Evolutionary conservation across 257 asterid genomes (phyloP), one percentile per base, ranked within the genome.

Genomic region (Plantago major): DNA sequence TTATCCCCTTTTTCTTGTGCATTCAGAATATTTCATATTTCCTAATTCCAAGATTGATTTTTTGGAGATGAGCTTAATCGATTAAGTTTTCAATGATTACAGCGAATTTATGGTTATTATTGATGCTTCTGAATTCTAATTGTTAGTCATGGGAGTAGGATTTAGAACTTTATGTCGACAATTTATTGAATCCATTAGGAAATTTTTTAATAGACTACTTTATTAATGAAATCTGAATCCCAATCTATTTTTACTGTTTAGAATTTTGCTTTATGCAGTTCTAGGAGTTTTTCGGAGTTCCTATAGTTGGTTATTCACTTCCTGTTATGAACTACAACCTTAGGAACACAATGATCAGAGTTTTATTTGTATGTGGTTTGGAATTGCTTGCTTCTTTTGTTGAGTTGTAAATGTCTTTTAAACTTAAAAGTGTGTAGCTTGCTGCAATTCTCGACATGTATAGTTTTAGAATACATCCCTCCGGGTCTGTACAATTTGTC

Each of bases 81-180:
- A 33, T 33, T 33, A 33, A 5, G 16, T 3, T 42, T 55, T 68
- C 17, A 58, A 65, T 69, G 53, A 65, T 66, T 47, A 33, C 17
- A 11, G 40, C 28, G 26, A 22, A 6, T 11, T 64, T 15, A 22
- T 44, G 3, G 19, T 10, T 26, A 40, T 13, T 12, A 12, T 37
- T 6, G 11, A 38, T 62, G 9, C 37, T 42, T n/a, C 11, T 43
- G 10, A 55, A n/a, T 48, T 15, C 22, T 18, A 45, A 60, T 45
- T 22, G 9, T 44, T 10, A n/a, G 38, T 62, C 55, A 33, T n/a
- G 30, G n/a, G 4, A 59, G 53, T 64, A 37, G 40, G 61, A 55
- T 43, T 11, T 48, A 28, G 4, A 38, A 5, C 40, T 33, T 1
- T 33, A 7, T 33, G 40, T 33, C 40, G 40, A 33, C 8, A 33